Evolutionary conservation across 208 protist species (phyloP).

Genomic region (Crithidia acanthocephali): DNA sequence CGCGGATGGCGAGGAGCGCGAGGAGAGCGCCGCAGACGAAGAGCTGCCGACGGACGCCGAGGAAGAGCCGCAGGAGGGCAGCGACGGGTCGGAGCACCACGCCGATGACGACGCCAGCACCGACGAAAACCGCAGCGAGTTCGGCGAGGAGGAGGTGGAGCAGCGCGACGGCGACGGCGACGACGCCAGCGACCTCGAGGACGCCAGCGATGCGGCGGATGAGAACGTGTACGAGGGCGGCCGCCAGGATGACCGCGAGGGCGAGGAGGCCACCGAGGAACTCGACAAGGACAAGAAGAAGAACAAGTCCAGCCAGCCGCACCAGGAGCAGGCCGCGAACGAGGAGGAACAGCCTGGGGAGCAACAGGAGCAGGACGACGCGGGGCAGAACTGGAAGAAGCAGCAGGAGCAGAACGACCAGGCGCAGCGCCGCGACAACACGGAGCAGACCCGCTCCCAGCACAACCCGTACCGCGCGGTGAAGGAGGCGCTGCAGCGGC

Average conservation of each 20-base stretch:
- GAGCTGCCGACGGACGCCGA: slow-evolving; percentile 39
- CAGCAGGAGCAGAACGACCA: slow-evolving; percentile 78
- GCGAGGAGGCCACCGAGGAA: slow-evolving; percentile 78
- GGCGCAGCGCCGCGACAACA: slow-evolving; percentile 75
- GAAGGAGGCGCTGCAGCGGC: slow-evolving; percentile 89
- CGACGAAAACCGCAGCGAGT: slow-evolving; percentile 38
- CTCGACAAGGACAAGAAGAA: slow-evolving; percentile 60
- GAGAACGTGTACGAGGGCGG: slow-evolving; percentile 85
- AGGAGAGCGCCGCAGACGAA: slow-evolving; percentile 48
- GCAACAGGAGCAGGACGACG: slow-evolving; percentile 84
- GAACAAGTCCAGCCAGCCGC: slow-evolving; percentile 44
- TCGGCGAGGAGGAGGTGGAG: slow-evolving; percentile 49
- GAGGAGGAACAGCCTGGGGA: slow-evolving; percentile 81
- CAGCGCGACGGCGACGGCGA: slow-evolving; percentile 35
- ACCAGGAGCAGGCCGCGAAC: slow-evolving; percentile 56
- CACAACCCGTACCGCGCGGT: slow-evolving; percentile 86
- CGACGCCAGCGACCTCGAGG: slow-evolving; percentile 42
- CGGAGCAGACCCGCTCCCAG: slow-evolving; percentile 68
- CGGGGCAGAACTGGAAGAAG: slow-evolving; percentile 82
- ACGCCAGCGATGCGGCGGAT: slow-evolving; percentile 57
- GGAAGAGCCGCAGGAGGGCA: slow-evolving; percentile 41
- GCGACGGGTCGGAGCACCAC: slow-evolving; percentile 45
- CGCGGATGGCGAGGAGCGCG: slow-evolving; percentile 69
- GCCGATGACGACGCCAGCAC: slow-evolving; percentile 46
- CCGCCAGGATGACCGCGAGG: slow-evolving; percentile 81